These are phyloP conservation scores for Phaeotremella skinneri DNA, from an alignment of 768 basidiomycete genomes.

Conservation along the genomic window DNA sequence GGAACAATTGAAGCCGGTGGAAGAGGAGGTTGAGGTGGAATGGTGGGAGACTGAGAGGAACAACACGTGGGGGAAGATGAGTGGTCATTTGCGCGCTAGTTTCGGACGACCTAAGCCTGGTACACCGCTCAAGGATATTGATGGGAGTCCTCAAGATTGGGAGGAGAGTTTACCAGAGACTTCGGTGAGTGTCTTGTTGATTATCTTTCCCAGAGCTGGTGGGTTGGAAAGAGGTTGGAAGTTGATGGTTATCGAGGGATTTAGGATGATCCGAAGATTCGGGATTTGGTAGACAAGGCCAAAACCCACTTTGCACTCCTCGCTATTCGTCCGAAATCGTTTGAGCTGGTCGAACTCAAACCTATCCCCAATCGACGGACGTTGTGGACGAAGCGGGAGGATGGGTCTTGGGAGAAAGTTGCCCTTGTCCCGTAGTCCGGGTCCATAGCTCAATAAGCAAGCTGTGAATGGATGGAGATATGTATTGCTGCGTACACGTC, in stretches of 20 bases:
- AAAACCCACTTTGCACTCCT: slow-evolving; percentile 44
- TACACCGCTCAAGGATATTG: slow-evolving; percentile 34
- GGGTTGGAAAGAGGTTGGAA: not conserved
- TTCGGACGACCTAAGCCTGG: slow-evolving; percentile 49
- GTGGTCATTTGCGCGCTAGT: slow-evolving; percentile 47
- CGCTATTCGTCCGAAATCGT: slow-evolving; percentile 32
- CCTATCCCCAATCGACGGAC: slow-evolving; percentile 42
- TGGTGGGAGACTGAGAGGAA: slow-evolving; percentile 46
- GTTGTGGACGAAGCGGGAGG: slow-evolving; percentile 35
- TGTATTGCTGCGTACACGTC: too few relatives aligned
- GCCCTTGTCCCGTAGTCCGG: not conserved
- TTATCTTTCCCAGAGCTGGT: slow-evolving; percentile 7
- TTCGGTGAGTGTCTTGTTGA: slow-evolving; percentile 33
- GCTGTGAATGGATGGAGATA: not conserved
- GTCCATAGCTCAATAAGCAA: not conserved
- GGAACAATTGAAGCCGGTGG: slow-evolving; percentile 19
- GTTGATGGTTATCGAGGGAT: not conserved
- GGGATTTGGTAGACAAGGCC: slow-evolving; percentile 38
- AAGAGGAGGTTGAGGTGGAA: slow-evolving; percentile 33
- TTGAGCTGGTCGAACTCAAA: slow-evolving; percentile 48
- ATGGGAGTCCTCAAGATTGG: slow-evolving; percentile 40
- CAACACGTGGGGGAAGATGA: slow-evolving; percentile 38
- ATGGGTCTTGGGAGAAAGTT: slow-evolving; percentile 34
- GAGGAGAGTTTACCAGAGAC: slow-evolving; percentile 35
- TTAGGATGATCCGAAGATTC: slow-evolving; percentile 42